phyloP scores from a whole-genome alignment of 768 basidiomycete species.

The Boletales sp. region DNA sequence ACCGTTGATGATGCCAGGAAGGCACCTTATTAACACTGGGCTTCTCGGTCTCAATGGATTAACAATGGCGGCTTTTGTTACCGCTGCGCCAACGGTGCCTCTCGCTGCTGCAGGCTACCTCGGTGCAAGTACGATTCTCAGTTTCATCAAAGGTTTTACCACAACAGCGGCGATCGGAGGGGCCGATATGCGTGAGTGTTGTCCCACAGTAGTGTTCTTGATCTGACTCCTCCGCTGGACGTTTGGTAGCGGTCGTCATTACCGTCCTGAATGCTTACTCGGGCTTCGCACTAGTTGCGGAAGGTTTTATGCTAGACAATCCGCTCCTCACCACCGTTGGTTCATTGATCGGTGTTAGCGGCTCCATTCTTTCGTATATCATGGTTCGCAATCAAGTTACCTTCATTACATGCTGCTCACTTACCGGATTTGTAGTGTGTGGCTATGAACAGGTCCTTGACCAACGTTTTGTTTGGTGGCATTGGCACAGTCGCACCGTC shows the following conservation, averaged over 20 bases:
- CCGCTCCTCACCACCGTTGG: slow-evolving; percentile 80
- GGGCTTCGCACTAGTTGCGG: slow-evolving; percentile 87
- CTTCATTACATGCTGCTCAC: background rate
- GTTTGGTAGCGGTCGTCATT: slow-evolving; percentile 71
- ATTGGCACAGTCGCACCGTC: slow-evolving; percentile 54
- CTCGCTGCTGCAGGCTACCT: slow-evolving; percentile 76
- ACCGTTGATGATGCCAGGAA: slow-evolving; percentile 68
- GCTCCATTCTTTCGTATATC: slow-evolving; percentile 88
- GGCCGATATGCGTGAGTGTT: slow-evolving; percentile 82
- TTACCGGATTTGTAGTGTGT: slow-evolving; percentile 57
- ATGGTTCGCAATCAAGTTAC: slow-evolving; percentile 54
- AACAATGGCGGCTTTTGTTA: slow-evolving; percentile 76
- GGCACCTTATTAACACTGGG: slow-evolving; percentile 70
- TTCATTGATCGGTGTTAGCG: slow-evolving; percentile 85
- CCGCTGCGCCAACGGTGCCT: slow-evolving; percentile 66
- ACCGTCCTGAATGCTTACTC: slow-evolving; percentile 90
- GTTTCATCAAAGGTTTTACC: slow-evolving; percentile 83
- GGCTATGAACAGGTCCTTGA: slow-evolving; percentile 86
- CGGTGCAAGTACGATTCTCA: slow-evolving; percentile 66
- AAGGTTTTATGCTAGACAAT: slow-evolving; percentile 91
- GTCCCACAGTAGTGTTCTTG: background rate
- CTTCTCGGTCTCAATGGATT: slow-evolving; percentile 70
- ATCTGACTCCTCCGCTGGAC: slow-evolving; percentile 3
- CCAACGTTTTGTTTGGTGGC: slow-evolving; percentile 88
- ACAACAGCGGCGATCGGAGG: slow-evolving; percentile 91